phyloP scores from a whole-genome alignment of 805 yeast species.

The Kluyveromyces siamensis region DNA sequence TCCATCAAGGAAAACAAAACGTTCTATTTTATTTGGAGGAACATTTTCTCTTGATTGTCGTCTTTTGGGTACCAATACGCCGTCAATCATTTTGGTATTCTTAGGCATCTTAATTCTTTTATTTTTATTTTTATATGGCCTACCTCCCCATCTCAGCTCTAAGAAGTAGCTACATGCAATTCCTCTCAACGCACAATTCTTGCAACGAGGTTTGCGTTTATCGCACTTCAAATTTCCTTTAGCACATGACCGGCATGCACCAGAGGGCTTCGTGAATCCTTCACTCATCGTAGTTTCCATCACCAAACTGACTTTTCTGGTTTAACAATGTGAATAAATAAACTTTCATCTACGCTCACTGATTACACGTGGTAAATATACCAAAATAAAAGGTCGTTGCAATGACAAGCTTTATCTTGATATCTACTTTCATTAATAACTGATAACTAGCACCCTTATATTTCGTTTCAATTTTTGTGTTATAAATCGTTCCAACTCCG shows the following conservation, averaged over 20 bases:
- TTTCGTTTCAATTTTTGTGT: too few relatives aligned
- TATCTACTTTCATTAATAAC: too few relatives aligned
- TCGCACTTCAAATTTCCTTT: neutral
- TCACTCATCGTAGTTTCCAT: too few relatives aligned
- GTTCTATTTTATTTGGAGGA: neutral
- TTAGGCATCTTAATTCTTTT: slow-evolving; percentile 6
- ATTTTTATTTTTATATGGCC: slow-evolving; percentile 7
- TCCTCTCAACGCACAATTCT: neutral
- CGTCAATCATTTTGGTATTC: slow-evolving; percentile 7
- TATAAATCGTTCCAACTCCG: too few relatives aligned
- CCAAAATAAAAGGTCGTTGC: too few relatives aligned
- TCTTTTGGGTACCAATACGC: slow-evolving; percentile 5
- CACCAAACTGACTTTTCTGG: too few relatives aligned
- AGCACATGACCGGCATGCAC: neutral
- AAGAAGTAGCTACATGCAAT: neutral
- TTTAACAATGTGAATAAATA: too few relatives aligned
- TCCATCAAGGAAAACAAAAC: slow-evolving; percentile 1
- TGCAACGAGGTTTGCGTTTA: neutral
- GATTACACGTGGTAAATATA: too few relatives aligned
- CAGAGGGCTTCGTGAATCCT: too few relatives aligned
- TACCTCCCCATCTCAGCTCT: slow-evolving; percentile 8
- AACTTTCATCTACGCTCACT: too few relatives aligned
- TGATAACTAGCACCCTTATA: too few relatives aligned
- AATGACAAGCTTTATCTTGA: too few relatives aligned
- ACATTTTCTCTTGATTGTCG: neutral